Conservation (phyloP, 2,329 filamentous ascomycete genomes). For the Claviceps pazoutovae region DNA sequence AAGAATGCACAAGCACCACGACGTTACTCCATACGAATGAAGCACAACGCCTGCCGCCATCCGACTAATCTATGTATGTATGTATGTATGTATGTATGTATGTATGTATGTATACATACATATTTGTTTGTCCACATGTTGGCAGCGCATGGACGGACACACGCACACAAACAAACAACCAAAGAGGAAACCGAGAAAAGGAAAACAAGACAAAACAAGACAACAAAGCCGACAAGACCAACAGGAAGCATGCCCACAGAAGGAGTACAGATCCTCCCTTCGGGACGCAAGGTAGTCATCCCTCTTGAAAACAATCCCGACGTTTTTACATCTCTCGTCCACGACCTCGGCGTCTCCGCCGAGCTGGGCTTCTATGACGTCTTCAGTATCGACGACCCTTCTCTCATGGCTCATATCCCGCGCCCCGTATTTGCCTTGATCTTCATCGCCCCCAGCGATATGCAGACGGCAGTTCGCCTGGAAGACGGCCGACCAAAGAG, state of each 20-base stretch:
- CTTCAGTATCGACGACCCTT: conserved; percentile 64
- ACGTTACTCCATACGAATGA: no score
- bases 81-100: no score
- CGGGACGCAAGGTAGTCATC: conserved; percentile 23
- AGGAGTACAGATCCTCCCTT: conserved; percentile 16
- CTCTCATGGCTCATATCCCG: conserved; percentile 57
- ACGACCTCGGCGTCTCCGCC: conserved; percentile 55
- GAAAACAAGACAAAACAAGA: not conserved
- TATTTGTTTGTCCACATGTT: no score
- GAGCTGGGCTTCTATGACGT: conserved; percentile 67
- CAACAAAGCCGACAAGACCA: not conserved
- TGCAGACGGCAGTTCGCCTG: conserved; percentile 31
- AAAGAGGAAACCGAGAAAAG: not conserved
- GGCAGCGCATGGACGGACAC: not conserved
- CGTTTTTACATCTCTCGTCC: conserved; percentile 60
- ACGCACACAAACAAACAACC: not conserved
- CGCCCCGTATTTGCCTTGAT: conserved; percentile 65
- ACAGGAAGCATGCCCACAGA: conserved; percentile 14
- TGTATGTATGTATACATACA: no score
- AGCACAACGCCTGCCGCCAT: no score
- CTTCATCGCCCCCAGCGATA: conserved; percentile 55
- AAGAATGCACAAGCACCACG: no score
- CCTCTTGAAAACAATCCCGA: conserved; percentile 53
- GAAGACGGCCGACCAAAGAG: conserved; percentile 13
- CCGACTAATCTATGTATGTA: no score